Evolutionary conservation across 2,329 filamentous ascomycete genomes (phyloP), one percentile per base, ranked within the genome.

Genomic region (Monosporascus sp.): DNA sequence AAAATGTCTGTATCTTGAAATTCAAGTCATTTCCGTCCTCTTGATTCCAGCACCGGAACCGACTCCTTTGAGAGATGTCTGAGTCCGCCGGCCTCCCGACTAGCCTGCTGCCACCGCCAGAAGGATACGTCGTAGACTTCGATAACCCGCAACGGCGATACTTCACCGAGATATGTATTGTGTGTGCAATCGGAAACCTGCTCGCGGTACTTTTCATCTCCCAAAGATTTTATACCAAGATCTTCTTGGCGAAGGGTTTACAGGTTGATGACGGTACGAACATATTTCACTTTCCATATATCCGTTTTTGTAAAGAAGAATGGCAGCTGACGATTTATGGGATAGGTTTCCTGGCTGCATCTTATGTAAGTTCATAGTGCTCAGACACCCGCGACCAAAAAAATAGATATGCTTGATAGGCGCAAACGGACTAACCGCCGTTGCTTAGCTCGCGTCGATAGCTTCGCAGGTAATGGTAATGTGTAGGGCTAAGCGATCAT

Each of bases 111-210:
- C 39, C 51, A 6, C 35, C 54, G 18, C 54, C 54, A 6, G 51
- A 31, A 24, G 54, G 52, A 22, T 56, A 56, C 27, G 17, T 47
- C 5, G 51, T 56, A 43, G 49, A 56, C 48, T 52, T 54, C 24
- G 52, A 46, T 18, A 25, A 56, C 25, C 52, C 54, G 4, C 24
- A 47, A 37, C 22, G 20, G 25, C 46, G 27, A 3, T 37, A 31
- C 7, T 14, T 51, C 14, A 17, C 18, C 7, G 35, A 5, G 17
- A 56, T 41, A 3, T 56, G 54, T 31, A 49, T 37, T 20, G 15
- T 27, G 2, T 47, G 27, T 15, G 52, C 20, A 8, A 31, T 45
- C 9, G 48, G 45, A 17, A 46, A 38, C n/a, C 15, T 27, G 5
- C 38, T 56, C 7, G 18, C 44, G 6, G 8, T 54, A 2, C 3